Evolutionary conservation across 345 rosid species (phyloP).

Genomic region (Eucalyptus tenuipes): DNA sequence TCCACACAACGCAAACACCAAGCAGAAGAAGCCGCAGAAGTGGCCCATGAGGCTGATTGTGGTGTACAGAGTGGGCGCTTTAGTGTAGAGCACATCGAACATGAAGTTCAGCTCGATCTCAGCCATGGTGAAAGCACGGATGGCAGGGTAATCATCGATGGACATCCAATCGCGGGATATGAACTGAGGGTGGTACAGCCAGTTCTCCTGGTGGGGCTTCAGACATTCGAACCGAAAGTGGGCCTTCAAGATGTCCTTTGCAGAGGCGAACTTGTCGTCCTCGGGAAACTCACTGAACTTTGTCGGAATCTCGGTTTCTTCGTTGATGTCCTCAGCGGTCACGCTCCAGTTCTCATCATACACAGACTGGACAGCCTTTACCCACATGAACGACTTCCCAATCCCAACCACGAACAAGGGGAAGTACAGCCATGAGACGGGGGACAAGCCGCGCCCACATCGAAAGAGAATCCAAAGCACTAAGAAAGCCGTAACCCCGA

Average conservation of each 20-base stretch:
- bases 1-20: not conserved
- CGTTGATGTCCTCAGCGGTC: not conserved
- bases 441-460: not conserved
- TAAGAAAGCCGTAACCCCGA: not conserved
- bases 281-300: not conserved
- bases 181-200: not conserved
- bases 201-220: not conserved
- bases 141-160: not conserved
- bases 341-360: not conserved
- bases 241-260: not conserved
- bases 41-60: not conserved
- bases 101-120: not conserved
- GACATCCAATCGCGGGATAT: not conserved
- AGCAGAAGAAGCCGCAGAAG: not conserved
- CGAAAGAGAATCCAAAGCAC: not conserved
- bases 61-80: not conserved
- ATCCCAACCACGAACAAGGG: not conserved
- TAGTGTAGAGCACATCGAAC: not conserved
- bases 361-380: not conserved
- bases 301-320: fast-evolving
- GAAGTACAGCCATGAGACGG: not conserved
- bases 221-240: not conserved
- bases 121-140: not conserved
- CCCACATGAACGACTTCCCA: not conserved
- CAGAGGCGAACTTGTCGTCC: not conserved